These are phyloP conservation scores for Globisporangium uncinulatum DNA, from an alignment of 352 stramenopile species.

Conservation along the genomic window DNA sequence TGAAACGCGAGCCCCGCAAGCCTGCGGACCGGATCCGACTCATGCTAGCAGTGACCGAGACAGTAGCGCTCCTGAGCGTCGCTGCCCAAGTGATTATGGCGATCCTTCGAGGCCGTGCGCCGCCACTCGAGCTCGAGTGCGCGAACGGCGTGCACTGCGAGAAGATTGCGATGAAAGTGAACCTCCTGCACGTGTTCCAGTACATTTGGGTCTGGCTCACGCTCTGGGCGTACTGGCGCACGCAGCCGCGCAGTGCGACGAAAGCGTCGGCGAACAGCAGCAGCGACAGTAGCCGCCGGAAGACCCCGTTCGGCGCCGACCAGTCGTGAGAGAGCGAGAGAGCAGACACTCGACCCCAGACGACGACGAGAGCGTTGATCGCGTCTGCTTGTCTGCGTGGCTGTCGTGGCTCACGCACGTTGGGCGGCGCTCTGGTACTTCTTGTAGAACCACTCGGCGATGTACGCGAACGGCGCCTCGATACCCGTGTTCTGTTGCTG, in stretches of 20 bases:
- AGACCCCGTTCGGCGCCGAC: slow-evolving; percentile 2
- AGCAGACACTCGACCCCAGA: too few relatives aligned
- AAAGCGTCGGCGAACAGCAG: neutral
- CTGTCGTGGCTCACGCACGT: slow-evolving; percentile 21
- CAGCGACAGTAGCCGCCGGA: neutral
- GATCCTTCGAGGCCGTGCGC: slow-evolving; percentile 15
- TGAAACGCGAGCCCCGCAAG: slow-evolving; percentile 24
- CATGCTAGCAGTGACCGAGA: slow-evolving; percentile 43
- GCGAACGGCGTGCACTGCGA: slow-evolving; percentile 51
- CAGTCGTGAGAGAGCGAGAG: neutral
- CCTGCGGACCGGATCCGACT: slow-evolving; percentile 34
- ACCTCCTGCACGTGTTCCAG: slow-evolving; percentile 33
- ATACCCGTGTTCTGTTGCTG: slow-evolving; percentile 72
- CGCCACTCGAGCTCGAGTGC: slow-evolving; percentile 37
- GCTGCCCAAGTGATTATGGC: slow-evolving; percentile 39
- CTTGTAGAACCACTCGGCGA: slow-evolving; percentile 81
- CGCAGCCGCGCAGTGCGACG: slow-evolving; percentile 6
- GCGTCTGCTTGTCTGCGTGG: neutral
- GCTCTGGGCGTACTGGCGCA: slow-evolving; percentile 13
- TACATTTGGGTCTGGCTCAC: slow-evolving; percentile 14
- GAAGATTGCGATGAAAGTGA: slow-evolving; percentile 26
- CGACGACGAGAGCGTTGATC: neutral
- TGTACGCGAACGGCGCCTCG: slow-evolving; percentile 70
- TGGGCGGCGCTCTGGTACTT: slow-evolving; percentile 73
- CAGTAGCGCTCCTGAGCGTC: slow-evolving; percentile 31